Evolutionary conservation across 768 basidiomycete species (phyloP).

Genomic region (Pisolithus albus): DNA sequence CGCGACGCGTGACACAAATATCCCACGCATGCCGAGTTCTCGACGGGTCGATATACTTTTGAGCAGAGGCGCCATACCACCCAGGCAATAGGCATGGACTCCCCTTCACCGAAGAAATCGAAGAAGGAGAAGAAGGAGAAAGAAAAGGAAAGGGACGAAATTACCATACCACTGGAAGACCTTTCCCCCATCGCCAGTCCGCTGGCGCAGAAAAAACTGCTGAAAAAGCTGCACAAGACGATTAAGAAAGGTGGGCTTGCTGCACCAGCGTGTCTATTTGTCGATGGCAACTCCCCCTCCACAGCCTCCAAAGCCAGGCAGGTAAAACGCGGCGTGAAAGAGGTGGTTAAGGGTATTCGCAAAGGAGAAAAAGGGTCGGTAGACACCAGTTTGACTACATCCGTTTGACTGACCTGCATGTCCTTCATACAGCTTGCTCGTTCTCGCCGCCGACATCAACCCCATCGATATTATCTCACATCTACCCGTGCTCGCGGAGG

Average conservation of each 20-base stretch:
- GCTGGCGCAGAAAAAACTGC: conserved; percentile 85
- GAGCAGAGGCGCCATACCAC: conserved; percentile 2
- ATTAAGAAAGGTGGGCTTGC: conserved; percentile 73
- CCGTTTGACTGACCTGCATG: conserved; percentile 3
- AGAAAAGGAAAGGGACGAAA: conserved; percentile 51
- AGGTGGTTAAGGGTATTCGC: conserved; percentile 94
- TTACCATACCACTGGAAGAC: conserved; percentile 67
- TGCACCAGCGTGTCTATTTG: not conserved
- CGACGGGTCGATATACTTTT: not conserved
- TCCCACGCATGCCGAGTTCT: not conserved
- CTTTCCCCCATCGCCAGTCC: conserved; percentile 93
- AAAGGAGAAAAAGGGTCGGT: conserved; percentile 95
- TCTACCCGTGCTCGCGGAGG: conserved; percentile 90
- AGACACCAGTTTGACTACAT: not conserved
- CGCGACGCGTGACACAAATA: conserved; percentile 22
- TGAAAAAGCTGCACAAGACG: conserved; percentile 91
- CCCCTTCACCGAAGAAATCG: conserved; percentile 46
- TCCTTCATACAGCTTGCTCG: conserved; percentile 52
- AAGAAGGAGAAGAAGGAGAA: conserved; percentile 65
- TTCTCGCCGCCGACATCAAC: conserved; percentile 95
- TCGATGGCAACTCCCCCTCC: not conserved
- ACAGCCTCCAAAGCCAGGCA: conserved; percentile 90
- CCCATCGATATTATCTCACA: conserved; percentile 99
- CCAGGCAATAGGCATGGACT: conserved; percentile 18
- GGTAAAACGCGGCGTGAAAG: conserved; percentile 96